Base-by-base conservation (phyloP, 768 basidiomycete genomes). In the Strobilomyces confusus region DNA sequence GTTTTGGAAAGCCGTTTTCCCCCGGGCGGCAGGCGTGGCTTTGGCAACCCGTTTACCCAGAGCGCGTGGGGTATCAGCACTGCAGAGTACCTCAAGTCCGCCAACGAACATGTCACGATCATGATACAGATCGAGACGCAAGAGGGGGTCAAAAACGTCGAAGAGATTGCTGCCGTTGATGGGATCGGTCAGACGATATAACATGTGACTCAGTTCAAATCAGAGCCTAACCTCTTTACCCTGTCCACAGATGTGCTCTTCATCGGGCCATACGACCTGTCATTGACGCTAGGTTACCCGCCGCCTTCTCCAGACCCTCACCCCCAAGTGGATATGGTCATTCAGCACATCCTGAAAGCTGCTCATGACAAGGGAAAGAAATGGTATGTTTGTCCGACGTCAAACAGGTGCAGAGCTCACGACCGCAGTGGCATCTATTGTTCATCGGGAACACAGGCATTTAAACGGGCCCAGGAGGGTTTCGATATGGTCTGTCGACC, bases 251-350 rank as follows among this genome's bases (percentile, higher is more conserved):
- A 81, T 54, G 75, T 77, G 14, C 67, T 84, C 20, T 83, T 84
- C 67, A 79, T 87, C 49, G 84, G 85, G 4, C 85, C 84, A 4
- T 87, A 80, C 55, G 85, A 87, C 61, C 75, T 87, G 38, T 87
- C 86, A 2, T 73, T 84, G 47, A 75, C 78, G 1, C 71, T 84
- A 25, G 84, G 84, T 33, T 81, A 77, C 61, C 77, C 81, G 1
- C 68, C 80, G 6, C 85, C 85, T 15, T 76, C 77, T 29, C 86
- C 84, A 1, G 80, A 86, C 57, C 82, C 83, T 0, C 80, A 86
- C 55, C 80, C 83, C 0, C 78, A 83, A 3, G 79, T 85, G 4
- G 86, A 87, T 61, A 69, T 73, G 51, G 65, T 79, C 9, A 84
- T 87, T 34, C 80, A 85, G 53, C 64, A 66, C 15, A 79, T 87